A percentile compares a stretch with the other conserved stretches of the same genome.
Evolutionary conservation across 768 basidiomycete genomes (phyloP).

Genomic region (Trametes meyenii): DNA sequence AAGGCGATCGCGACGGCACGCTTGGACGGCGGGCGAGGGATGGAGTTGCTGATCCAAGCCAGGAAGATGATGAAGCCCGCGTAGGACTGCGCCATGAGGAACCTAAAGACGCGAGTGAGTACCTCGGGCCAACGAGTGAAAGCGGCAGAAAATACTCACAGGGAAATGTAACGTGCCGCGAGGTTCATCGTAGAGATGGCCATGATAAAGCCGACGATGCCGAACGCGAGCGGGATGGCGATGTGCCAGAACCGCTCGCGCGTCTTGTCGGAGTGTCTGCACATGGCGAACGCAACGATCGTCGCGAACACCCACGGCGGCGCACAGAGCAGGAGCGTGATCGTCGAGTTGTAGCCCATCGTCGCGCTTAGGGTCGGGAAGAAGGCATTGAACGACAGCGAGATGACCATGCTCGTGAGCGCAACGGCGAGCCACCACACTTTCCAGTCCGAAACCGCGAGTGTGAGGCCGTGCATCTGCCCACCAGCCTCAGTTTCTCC

Average conservation of each 20-base stretch:
- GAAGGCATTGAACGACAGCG: conserved; percentile 76
- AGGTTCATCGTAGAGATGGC: conserved; percentile 66
- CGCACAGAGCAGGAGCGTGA: conserved; percentile 73
- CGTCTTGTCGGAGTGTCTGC: conserved; percentile 69
- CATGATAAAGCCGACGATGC: conserved; percentile 72
- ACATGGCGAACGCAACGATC: conserved; percentile 52
- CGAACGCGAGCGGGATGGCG: conserved; percentile 52
- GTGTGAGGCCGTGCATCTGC: conserved; percentile 48
- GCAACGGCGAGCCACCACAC: conserved; percentile 83
- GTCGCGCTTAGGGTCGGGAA: conserved; percentile 80
- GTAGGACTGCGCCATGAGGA: conserved; percentile 78
- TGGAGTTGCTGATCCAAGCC: conserved; percentile 55
- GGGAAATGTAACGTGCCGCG: conserved; percentile 63
- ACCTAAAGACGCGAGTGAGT: conserved; percentile 43
- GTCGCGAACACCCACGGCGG: conserved; percentile 75
- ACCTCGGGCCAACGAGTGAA: conserved; percentile 23
- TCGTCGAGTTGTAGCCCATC: conserved; percentile 63
- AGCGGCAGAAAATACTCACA: conserved; percentile 44
- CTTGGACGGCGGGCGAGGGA: conserved; percentile 80
- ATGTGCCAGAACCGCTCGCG: conserved; percentile 77
- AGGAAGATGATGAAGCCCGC: conserved; percentile 69
- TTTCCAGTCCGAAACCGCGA: conserved; percentile 79
- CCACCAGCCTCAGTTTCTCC: conserved; percentile 44
- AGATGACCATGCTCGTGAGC: conserved; percentile 55
- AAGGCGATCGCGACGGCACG: conserved; percentile 83